Conservation (phyloP, 2,329 filamentous ascomycete genomes). For the Pseudogymnoascus sp. region DNA sequence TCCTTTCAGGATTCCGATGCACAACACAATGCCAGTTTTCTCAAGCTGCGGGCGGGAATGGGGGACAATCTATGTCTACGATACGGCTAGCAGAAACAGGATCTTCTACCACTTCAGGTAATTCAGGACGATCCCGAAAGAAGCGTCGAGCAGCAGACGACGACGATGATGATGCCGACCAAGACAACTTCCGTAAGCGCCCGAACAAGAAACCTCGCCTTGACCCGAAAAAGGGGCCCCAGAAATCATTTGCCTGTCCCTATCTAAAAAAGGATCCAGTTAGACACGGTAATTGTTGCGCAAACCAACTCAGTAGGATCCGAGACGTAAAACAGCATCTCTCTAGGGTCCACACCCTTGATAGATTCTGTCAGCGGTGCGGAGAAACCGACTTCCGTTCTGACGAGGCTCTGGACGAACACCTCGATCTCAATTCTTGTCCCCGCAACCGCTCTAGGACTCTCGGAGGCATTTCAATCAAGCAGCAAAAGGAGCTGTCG, state of each 20-base stretch:
- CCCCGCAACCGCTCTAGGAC: not conserved
- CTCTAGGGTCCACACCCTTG: conserved; percentile 8
- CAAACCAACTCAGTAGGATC: conserved; percentile 8
- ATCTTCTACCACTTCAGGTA: not conserved
- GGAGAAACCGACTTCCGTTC: not conserved
- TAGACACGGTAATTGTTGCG: not conserved
- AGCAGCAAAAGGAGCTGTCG: not conserved
- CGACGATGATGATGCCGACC: conserved; percentile 4
- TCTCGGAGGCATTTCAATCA: conserved; percentile 5
- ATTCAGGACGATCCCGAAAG: not conserved
- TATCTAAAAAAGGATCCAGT: conserved; percentile 4
- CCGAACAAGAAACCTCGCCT: not conserved
- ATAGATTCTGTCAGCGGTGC: conserved; percentile 12
- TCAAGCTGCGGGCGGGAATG: not conserved
- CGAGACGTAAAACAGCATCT: conserved; percentile 12
- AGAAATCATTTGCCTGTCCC: conserved; percentile 10
- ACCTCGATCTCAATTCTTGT: conserved; percentile 6
- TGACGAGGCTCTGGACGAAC: conserved; percentile 5
- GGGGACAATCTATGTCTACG: not conserved
- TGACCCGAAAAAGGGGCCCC: not conserved
- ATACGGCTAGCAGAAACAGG: not conserved
- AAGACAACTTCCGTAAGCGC: not conserved
- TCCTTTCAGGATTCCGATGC: not conserved
- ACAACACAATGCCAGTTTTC: not conserved
- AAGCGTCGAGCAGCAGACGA: not conserved